These are phyloP conservation scores for Xylariomycetidae sp. DNA, from an alignment of 2,329 filamentous ascomycete species.

Conservation along the genomic window DNA sequence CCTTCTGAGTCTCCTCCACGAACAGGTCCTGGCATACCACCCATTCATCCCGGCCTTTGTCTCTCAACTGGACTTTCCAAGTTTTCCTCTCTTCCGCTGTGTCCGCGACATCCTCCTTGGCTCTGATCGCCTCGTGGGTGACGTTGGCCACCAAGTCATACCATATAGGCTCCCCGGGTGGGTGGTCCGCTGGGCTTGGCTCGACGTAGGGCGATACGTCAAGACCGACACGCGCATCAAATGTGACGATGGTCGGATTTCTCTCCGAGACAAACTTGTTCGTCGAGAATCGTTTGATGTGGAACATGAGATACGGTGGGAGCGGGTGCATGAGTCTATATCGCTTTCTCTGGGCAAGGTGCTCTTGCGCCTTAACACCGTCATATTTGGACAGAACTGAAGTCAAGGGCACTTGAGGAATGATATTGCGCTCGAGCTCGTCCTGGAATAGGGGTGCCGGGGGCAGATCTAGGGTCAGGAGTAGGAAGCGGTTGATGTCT, in stretches of 20 bases:
- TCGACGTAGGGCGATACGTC: constrained; percentile 91
- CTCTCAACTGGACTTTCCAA: constrained; percentile 88
- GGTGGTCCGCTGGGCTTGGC: constrained; percentile 68
- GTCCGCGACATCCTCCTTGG: constrained; percentile 79
- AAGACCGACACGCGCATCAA: constrained; percentile 72
- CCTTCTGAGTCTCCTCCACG: constrained; percentile 82
- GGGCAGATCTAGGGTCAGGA: constrained; percentile 89
- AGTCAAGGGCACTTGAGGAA: constrained; percentile 82
- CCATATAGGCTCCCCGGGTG: constrained; percentile 76
- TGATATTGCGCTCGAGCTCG: constrained; percentile 90
- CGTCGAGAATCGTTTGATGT: constrained; percentile 93
- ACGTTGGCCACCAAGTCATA: constrained; percentile 97
- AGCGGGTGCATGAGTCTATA: constrained; percentile 88
- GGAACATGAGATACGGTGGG: constrained; percentile 85
- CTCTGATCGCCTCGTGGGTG: constrained; percentile 76
- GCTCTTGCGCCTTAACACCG: constrained; percentile 80
- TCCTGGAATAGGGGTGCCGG: constrained; percentile 93
- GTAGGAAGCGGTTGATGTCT: constrained; percentile 75
- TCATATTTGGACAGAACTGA: constrained; percentile 90
- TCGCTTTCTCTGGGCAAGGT: constrained; percentile 79
- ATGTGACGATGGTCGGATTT: constrained; percentile 97
- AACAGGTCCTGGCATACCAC: constrained; percentile 90
- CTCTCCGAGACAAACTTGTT: constrained; percentile 97
- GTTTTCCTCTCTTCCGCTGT: constrained; percentile 83
- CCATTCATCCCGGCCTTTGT: constrained; percentile 82